Conservation (phyloP, 441 rosid genomes). For the Jatropha podagrica region DNA sequence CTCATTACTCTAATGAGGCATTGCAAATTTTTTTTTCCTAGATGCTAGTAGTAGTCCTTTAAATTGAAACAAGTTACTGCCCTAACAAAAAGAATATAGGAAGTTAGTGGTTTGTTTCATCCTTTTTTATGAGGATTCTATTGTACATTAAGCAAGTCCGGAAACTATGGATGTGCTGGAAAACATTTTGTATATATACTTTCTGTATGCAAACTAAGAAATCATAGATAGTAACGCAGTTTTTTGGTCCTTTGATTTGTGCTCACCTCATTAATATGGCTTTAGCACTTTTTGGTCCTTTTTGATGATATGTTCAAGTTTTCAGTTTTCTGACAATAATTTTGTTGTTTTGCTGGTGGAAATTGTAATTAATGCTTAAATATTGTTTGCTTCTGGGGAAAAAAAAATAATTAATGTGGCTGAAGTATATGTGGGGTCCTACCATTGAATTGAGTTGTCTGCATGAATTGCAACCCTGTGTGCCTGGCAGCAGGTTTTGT, state of each 20-base stretch:
- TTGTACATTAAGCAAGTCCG: slow-evolving; percentile 14
- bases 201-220: background rate
- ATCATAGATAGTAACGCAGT: slow-evolving; percentile 15
- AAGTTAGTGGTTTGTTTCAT: background rate
- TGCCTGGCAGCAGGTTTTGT: background rate
- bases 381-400: background rate
- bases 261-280: background rate
- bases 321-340: background rate
- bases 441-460: background rate
- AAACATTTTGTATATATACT: slow-evolving; percentile 14
- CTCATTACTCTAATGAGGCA: slow-evolving; percentile 10
- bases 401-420: background rate
- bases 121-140: slow-evolving; percentile 2
- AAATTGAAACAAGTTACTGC: background rate
- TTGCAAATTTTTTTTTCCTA: slow-evolving; percentile 1
- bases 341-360: background rate
- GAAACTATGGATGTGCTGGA: background rate
- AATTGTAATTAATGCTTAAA: background rate
- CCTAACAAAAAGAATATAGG: background rate
- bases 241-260: slow-evolving; percentile 14
- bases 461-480: background rate
- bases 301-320: background rate
- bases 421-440: background rate
- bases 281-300: slow-evolving; percentile 12
- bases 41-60: slow-evolving; percentile 8